phyloP scores from a whole-genome alignment of 1,284 basidiomycete species.

The Omphalotus olearius region DNA sequence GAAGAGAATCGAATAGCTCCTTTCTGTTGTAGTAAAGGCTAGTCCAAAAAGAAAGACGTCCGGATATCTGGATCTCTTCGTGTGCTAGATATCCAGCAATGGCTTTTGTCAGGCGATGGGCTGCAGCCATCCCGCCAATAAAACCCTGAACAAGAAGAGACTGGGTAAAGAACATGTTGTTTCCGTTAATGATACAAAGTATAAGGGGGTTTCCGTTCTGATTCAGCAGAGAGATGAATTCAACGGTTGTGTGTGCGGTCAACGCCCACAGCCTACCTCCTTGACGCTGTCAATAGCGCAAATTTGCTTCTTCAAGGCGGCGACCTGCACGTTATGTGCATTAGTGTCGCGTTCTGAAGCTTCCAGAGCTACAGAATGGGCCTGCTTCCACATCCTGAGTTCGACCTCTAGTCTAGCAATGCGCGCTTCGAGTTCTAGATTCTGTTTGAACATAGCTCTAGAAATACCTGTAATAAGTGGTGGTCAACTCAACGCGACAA shows the following conservation, averaged over 20 bases:
- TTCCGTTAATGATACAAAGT: constrained; percentile 70
- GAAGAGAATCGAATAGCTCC: constrained; percentile 46
- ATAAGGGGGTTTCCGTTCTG: constrained; percentile 62
- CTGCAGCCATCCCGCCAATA: constrained; percentile 63
- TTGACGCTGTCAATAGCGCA: constrained; percentile 51
- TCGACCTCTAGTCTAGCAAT: constrained; percentile 67
- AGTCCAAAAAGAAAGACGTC: constrained; percentile 67
- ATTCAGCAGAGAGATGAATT: neutral
- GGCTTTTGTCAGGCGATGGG: constrained; percentile 58
- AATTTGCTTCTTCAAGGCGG: constrained; percentile 57
- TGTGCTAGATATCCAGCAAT: constrained; percentile 60
- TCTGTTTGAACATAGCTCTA: constrained; percentile 55
- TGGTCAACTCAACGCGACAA: constrained; percentile 11
- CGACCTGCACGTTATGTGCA: constrained; percentile 59
- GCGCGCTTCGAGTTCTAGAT: constrained; percentile 55
- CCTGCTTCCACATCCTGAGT: constrained; percentile 64
- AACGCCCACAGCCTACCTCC: constrained; percentile 29
- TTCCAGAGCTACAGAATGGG: constrained; percentile 55
- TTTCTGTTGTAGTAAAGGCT: constrained; percentile 64
- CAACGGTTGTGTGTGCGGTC: too few relatives aligned
- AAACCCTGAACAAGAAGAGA: constrained; percentile 56
- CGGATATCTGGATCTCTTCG: constrained; percentile 53
- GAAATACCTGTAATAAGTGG: constrained; percentile 47
- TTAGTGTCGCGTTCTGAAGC: constrained; percentile 54
- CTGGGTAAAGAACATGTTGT: constrained; percentile 61